Percentiles rank a stretch among this genome's conserved stretches.
phyloP scores from a whole-genome alignment of 441 rosid species.

The Populus hybrid region DNA sequence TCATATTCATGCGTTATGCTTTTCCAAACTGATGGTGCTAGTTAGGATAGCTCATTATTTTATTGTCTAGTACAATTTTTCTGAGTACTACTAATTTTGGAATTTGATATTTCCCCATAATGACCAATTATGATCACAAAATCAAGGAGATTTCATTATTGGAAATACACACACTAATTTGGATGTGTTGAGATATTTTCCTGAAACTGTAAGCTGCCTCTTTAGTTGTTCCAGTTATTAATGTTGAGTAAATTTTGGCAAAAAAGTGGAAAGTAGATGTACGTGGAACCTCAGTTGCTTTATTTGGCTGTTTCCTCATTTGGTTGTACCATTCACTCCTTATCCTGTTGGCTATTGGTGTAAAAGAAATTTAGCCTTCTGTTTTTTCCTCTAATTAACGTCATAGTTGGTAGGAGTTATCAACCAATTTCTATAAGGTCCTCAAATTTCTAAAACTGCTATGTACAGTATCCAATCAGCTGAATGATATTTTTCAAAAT shows the following conservation, averaged over 20 bases:
- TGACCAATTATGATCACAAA: not conserved
- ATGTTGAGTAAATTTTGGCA: not conserved
- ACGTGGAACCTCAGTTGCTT: not conserved
- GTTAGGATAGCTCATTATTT: constrained; percentile 4
- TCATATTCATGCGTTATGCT: not conserved
- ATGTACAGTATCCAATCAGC: not conserved
- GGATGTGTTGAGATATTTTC: not conserved
- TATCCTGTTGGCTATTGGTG: not conserved
- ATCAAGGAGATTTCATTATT: not conserved
- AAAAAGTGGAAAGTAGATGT: not conserved
- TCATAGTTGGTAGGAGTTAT: not conserved
- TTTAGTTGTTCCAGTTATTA: not conserved
- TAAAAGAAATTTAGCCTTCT: not conserved
- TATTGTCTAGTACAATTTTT: not conserved
- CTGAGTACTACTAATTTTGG: not conserved
- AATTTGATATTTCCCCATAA: not conserved
- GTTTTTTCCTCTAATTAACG: not conserved
- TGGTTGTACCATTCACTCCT: not conserved
- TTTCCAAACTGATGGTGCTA: not conserved
- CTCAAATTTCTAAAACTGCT: not conserved
- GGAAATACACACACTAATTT: not conserved
- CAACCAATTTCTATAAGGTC: not conserved
- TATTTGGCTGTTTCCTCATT: not conserved
- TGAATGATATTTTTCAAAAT: not conserved
- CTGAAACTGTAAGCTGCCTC: not conserved